A percentile compares a stretch with the other conserved stretches of the same genome.
Evolutionary conservation across 768 basidiomycete genomes (phyloP).

Genomic region (Leucosporidium yakuticum): DNA sequence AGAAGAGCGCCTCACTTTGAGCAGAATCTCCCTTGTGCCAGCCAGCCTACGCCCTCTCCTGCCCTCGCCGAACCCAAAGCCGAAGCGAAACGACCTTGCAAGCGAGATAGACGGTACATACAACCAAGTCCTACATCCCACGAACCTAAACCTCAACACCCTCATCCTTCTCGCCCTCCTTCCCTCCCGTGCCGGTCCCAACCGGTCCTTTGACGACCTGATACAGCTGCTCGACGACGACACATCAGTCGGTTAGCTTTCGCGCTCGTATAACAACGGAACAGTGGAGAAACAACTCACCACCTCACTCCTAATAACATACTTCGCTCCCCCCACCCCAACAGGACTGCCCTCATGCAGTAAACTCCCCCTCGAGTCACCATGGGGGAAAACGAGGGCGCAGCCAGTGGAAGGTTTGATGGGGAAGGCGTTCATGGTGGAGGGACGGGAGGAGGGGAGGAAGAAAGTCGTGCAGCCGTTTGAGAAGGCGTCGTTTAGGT

Average conservation of each 20-base stretch:
- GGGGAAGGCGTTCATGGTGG: slow-evolving; percentile 51
- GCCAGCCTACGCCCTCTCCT: too few relatives aligned
- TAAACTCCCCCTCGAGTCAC: slow-evolving; percentile 14
- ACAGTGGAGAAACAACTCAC: neutral
- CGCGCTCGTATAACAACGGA: too few relatives aligned
- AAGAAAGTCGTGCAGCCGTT: slow-evolving; percentile 56
- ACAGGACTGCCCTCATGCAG: slow-evolving; percentile 32
- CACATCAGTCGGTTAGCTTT: too few relatives aligned
- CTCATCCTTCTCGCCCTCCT: too few relatives aligned
- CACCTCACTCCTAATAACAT: slow-evolving; percentile 31
- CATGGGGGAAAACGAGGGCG: slow-evolving; percentile 50
- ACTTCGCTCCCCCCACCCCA: slow-evolving; percentile 26
- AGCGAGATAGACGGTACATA: neutral
- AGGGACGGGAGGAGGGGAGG: slow-evolving; percentile 48
- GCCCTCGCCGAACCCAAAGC: too few relatives aligned
- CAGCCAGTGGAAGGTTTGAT: slow-evolving; percentile 52
- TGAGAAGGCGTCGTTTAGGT: slow-evolving; percentile 51
- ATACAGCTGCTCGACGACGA: neutral
- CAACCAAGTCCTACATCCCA: neutral
- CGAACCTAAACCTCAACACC: neutral
- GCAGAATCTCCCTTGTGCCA: too few relatives aligned
- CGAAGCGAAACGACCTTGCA: too few relatives aligned
- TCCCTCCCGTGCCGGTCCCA: too few relatives aligned
- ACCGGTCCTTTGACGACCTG: neutral
- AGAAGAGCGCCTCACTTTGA: too few relatives aligned